Evolutionary conservation across 345 rosid genomes (phyloP), one percentile per base, ranked within the genome.

Genomic region (Eucalyptus lansdowneana): DNA sequence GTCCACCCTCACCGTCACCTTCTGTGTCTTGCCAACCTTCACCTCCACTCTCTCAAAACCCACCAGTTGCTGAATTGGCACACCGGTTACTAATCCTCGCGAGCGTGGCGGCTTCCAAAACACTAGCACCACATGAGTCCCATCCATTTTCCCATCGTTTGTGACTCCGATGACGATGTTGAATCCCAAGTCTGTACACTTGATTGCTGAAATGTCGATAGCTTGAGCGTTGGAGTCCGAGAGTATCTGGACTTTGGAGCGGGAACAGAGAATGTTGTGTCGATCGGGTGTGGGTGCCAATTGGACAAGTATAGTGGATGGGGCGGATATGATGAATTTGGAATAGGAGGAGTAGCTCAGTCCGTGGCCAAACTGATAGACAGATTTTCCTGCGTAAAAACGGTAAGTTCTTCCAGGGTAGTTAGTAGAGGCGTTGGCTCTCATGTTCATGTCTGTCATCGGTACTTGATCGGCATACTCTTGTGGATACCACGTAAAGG

Each of bases 381-480:
- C 19, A 1, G 93, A 16, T 42, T 90, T 89, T 16, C 94, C 95
- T 0, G 90, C 54, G 90, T 92, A 93, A 88, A 95, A 95, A 25
- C 94, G 81, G 90, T 95, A 94, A 34, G 93, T 94, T 90, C 95
- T 90, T 34, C 97, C 95, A 4, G 95, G 97, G 56, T 69, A 93
- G 58, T 91, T 90, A 9, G 87, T 12, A 4, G 92, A 87, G 25
- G 91, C 19, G 81, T 94, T 88, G n/a, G 94, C 91, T 88, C 95
- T 91, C 96, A 94, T 93, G 88, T 89, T 92, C 96, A 95, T 95
- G 89, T 94, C 91, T 19, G 95, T 93, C 96, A 94, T 93, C 13
- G 94, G 91, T 50, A 93, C 91, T 65, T 91, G 88, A 69, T 93
- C 87, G 4, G 56, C 91, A 58, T 92, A 95, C 86, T 89, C 91